phyloP scores from a whole-genome alignment of 2,329 filamentous ascomycete species.

The Chrysoporthe puriensis region DNA sequence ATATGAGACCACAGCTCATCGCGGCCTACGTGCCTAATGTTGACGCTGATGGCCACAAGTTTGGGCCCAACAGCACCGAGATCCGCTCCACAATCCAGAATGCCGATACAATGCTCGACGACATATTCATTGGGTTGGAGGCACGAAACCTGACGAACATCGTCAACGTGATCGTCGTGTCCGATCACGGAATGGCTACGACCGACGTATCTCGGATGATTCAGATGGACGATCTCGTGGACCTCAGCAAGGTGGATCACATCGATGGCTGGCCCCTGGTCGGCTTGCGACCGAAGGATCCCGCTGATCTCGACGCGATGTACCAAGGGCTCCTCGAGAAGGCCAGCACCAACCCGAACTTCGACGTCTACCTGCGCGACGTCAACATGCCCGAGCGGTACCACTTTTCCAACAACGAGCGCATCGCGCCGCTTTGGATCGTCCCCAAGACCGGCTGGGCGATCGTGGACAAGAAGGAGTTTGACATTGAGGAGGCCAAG shows the following conservation, averaged over 20 bases:
- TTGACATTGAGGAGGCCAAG: constrained; percentile 71
- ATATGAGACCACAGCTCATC: constrained; percentile 83
- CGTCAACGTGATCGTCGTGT: constrained; percentile 94
- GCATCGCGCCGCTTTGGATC: constrained; percentile 95
- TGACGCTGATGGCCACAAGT: constrained; percentile 83
- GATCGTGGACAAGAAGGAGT: constrained; percentile 79
- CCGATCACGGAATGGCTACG: constrained; percentile 97
- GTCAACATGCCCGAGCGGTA: constrained; percentile 90
- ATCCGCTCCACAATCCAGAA: constrained; percentile 75
- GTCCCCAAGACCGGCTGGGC: constrained; percentile 92
- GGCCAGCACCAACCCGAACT: constrained; percentile 64
- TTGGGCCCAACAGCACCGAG: constrained; percentile 93
- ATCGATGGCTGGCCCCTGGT: constrained; percentile 94
- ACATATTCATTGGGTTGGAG: constrained; percentile 76
- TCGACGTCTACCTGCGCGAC: constrained; percentile 87
- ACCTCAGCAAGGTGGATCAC: constrained; percentile 76
- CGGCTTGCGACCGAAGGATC: constrained; percentile 79
- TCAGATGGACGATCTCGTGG: constrained; percentile 87
- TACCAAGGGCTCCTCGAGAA: constrained; percentile 65
- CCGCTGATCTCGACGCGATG: constrained; percentile 66
- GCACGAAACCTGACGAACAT: constrained; percentile 83
- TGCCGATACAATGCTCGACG: constrained; percentile 83
- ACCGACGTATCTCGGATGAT: constrained; percentile 80
- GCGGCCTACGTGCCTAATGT: constrained; percentile 95
- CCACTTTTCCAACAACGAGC: constrained; percentile 84